Conservation (phyloP, 305 asterid genomes). For the Solanum hybrid region DNA sequence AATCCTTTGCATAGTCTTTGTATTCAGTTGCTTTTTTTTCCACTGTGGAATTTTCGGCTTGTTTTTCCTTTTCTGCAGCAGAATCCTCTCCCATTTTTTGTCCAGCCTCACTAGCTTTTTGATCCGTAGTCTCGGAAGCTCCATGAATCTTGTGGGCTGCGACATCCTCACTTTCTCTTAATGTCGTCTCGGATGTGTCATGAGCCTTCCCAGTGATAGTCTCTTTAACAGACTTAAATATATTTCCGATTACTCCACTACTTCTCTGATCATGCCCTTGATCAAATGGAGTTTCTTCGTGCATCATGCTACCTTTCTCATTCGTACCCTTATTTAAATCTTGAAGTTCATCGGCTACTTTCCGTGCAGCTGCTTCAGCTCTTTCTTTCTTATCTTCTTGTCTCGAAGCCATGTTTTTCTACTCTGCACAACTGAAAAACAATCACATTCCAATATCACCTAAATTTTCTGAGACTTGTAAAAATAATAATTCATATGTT, state of each 20-base stretch:
- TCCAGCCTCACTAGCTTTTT: neutral
- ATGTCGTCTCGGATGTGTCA: slow-evolving; percentile 22
- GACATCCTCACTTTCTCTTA: slow-evolving; percentile 14
- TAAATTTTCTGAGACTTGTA: neutral
- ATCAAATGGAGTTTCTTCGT: neutral
- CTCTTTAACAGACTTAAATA: slow-evolving; percentile 37
- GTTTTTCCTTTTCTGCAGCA: too few species aligned
- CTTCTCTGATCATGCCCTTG: neutral
- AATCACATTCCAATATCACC: neutral
- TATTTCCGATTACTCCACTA: slow-evolving; percentile 35
- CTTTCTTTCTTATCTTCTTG: slow-evolving; percentile 34
- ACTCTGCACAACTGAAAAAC: neutral
- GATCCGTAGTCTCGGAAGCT: neutral
- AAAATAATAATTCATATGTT: neutral
- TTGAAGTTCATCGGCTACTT: slow-evolving; percentile 53
- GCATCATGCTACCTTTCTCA: neutral
- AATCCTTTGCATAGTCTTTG: too few species aligned
- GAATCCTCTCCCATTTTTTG: neutral
- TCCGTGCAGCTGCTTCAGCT: slow-evolving; percentile 47
- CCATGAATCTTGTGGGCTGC: neutral
- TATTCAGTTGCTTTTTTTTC: too few species aligned
- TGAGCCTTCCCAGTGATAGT: slow-evolving; percentile 46
- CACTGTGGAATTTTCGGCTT: too few species aligned
- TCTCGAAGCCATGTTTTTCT: slow-evolving; percentile 38
- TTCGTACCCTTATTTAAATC: slow-evolving; percentile 32